Evolutionary conservation across 1,284 basidiomycete genomes (phyloP).

Genomic region (Leccinum cinnamomeum): DNA sequence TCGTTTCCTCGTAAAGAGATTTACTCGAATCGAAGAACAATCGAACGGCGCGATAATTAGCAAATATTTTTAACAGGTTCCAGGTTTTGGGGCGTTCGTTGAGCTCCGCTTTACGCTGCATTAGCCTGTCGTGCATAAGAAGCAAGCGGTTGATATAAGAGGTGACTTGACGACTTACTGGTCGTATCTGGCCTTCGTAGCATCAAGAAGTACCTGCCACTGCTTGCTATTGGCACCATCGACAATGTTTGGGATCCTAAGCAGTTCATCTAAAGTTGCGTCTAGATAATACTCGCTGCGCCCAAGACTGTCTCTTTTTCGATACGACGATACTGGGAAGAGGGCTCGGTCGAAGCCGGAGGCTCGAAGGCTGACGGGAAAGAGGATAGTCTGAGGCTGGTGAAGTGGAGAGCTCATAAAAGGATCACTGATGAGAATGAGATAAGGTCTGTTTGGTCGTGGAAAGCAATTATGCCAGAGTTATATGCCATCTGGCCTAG

Average conservation of each 20-base stretch:
- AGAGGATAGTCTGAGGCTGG: constrained; percentile 2
- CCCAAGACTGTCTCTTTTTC: neutral
- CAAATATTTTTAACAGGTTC: constrained; percentile 2
- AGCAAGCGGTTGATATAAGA: neutral
- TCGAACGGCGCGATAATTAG: constrained; percentile 3
- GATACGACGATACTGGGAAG: constrained; percentile 4
- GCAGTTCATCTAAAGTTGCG: constrained; percentile 16
- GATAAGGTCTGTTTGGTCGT: neutral
- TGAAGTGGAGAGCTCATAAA: neutral
- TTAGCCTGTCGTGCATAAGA: constrained; percentile 2
- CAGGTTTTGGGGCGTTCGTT: neutral
- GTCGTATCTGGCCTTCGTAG: constrained; percentile 8
- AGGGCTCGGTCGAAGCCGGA: constrained; percentile 3
- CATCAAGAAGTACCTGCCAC: neutral
- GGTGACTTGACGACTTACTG: neutral
- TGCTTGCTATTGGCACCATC: neutral
- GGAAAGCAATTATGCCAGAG: constrained; percentile 1
- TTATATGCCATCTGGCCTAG: constrained; percentile 4
- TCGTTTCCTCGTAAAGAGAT: constrained; percentile 2
- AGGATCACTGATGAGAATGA: neutral
- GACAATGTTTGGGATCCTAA: constrained; percentile 4
- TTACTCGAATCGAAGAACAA: neutral
- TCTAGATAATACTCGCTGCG: constrained; percentile 8
- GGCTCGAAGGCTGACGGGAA: constrained; percentile 5
- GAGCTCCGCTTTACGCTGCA: neutral